Evolutionary conservation across 768 basidiomycete species (phyloP), one percentile per base, ranked within the genome.

Genomic region (Naematelia aurantialba): DNA sequence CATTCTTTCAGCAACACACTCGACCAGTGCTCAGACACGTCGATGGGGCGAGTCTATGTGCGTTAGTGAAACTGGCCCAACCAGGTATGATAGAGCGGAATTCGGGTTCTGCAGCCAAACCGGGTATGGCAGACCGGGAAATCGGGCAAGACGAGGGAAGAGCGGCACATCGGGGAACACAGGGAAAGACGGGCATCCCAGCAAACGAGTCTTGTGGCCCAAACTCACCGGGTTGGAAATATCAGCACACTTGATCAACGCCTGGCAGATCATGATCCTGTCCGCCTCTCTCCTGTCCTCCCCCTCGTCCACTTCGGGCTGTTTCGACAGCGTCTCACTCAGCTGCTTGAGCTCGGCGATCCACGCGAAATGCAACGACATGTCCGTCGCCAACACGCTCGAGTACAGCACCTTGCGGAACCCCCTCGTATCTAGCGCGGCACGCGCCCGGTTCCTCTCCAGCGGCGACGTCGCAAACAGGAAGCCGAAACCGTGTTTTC

Each of bases 141-240:
- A n/a, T n/a, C n/a, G n/a, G n/a, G n/a, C n/a, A n/a, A n/a, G n/a
- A n/a, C n/a, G n/a, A n/a, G n/a, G n/a, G n/a, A n/a, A n/a, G n/a
- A n/a, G n/a, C n/a, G n/a, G n/a, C n/a, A n/a, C n/a, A n/a, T n/a
- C n/a, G n/a, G n/a, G n/a, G n/a, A n/a, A n/a, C n/a, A n/a, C n/a
- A n/a, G n/a, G n/a, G n/a, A n/a, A n/a, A n/a, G n/a, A n/a, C n/a
- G n/a, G n/a, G n/a, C n/a, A n/a, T n/a, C n/a, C n/a, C n/a, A n/a
- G n/a, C n/a, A n/a, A n/a, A n/a, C n/a, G n/a, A n/a, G n/a, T n/a
- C n/a, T n/a, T n/a, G n/a, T n/a, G n/a, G n/a, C n/a, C n/a, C n/a
- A n/a, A 13, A 84, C 92, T 65, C 74, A 96, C 92, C 14, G 96
- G 94, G 76, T 99, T 99, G 74, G 90, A 92, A 70, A 99, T 98